Conservation (phyloP, 495 filamentous ascomycete species). For the Lepidopterella palustris region DNA sequence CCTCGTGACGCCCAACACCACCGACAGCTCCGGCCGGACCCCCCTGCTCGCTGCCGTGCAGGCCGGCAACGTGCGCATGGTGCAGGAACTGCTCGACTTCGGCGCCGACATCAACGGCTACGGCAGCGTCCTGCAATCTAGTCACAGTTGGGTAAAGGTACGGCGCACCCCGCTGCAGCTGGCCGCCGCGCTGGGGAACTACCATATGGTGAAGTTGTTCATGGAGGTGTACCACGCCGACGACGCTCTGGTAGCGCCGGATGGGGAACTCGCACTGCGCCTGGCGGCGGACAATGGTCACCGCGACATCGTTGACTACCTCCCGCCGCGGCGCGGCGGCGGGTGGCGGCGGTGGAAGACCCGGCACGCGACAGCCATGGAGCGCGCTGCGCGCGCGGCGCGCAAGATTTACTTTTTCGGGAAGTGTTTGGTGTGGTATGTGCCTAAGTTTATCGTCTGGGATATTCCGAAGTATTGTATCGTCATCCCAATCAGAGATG, state of each 20-base stretch:
- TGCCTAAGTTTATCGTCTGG: conserved; percentile 36
- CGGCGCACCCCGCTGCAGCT: conserved; percentile 12
- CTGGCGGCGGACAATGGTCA: conserved; percentile 19
- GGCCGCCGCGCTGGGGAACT: conserved; percentile 16
- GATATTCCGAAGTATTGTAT: conserved; percentile 32
- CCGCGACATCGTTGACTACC: conserved; percentile 27
- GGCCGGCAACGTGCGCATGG: conserved; percentile 14
- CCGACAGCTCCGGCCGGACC: conserved; percentile 5
- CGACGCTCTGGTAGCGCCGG: conserved; percentile 26
- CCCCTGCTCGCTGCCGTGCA: conserved; percentile 18
- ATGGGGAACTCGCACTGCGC: conserved; percentile 31
- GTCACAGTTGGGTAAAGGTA: no score
- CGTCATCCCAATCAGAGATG: conserved; percentile 24
- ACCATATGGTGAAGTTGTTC: conserved; percentile 23
- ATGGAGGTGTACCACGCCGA: conserved; percentile 25
- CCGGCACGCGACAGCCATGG: conserved; percentile 19
- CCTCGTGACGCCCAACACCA: conserved; percentile 17
- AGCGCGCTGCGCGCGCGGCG: conserved; percentile 21
- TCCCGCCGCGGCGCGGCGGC: conserved; percentile 26
- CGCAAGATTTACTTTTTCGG: conserved; percentile 24
- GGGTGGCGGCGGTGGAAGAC: conserved; percentile 28
- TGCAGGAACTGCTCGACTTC: conserved; percentile 20
- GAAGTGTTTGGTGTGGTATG: conserved; percentile 27
- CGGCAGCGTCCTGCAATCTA: not conserved
- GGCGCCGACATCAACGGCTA: conserved; percentile 17